phyloP scores from a whole-genome alignment of 202 grass and related monocot species.

The Setaria italica region DNA sequence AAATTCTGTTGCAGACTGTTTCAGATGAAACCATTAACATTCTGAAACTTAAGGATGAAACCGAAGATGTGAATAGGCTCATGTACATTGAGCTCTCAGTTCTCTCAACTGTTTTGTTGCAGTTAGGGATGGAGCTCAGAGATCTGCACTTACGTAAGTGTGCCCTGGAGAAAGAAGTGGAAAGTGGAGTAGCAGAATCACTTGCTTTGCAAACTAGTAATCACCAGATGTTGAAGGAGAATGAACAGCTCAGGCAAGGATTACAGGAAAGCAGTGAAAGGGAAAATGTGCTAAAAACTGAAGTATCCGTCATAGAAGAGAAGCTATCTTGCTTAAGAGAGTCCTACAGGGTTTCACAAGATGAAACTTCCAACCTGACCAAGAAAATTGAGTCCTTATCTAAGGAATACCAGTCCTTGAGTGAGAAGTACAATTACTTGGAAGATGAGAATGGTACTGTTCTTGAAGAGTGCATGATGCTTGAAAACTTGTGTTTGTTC shows the following conservation, averaged over 20 bases:
- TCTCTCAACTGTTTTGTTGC: conserved; percentile 63
- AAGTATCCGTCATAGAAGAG: conserved; percentile 49
- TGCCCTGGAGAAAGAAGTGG: conserved; percentile 61
- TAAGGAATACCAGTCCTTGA: conserved; percentile 58
- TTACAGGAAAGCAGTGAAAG: conserved; percentile 58
- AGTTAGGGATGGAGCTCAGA: conserved; percentile 68
- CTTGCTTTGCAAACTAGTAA: conserved; percentile 47
- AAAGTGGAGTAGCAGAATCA: conserved; percentile 42
- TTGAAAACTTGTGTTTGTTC: conserved; percentile 77
- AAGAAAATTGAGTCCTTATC: conserved; percentile 57
- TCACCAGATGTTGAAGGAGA: conserved; percentile 46
- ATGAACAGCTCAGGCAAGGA: conserved; percentile 48
- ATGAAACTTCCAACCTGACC: conserved; percentile 52
- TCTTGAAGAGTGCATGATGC: conserved; percentile 73
- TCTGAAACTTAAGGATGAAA: conserved; percentile 64
- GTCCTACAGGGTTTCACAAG: conserved; percentile 45
- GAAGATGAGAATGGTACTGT: conserved; percentile 53
- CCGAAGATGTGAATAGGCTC: conserved; percentile 62
- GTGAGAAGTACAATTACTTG: conserved; percentile 57
- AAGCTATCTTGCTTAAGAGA: conserved; percentile 53
- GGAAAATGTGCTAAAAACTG: conserved; percentile 60
- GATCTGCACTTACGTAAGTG: conserved; percentile 61
- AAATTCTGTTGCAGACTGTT: conserved; percentile 68
- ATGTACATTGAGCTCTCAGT: conserved; percentile 71
- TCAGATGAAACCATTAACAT: conserved; percentile 61